Evolutionary conservation across 1,139 yeast genomes (phyloP).

Genomic region (Blastobotrys ciferrii): DNA sequence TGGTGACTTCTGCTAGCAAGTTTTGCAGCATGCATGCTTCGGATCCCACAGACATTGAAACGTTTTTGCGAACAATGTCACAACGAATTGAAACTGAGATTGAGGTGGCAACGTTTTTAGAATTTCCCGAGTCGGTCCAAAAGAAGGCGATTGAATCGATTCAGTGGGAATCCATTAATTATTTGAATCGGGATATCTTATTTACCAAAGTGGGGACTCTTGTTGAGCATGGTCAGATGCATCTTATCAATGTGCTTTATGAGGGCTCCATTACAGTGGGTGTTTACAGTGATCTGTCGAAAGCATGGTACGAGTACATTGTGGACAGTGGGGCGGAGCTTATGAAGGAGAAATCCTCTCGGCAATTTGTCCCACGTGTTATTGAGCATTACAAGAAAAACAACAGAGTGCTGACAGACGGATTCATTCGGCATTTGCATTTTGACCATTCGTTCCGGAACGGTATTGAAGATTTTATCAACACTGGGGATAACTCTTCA

Average conservation of each 20-base stretch:
- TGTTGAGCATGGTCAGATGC: neutral
- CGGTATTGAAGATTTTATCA: slow-evolving; percentile 28
- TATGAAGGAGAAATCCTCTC: slow-evolving; percentile 1
- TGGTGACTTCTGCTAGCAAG: slow-evolving; percentile 5
- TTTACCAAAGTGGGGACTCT: slow-evolving; percentile 6
- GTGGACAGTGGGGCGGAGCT: neutral
- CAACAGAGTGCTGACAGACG: slow-evolving; percentile 3
- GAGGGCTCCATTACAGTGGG: slow-evolving; percentile 1
- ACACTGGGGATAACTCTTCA: slow-evolving; percentile 23
- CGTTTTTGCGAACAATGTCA: neutral
- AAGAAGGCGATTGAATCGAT: slow-evolving; percentile 4
- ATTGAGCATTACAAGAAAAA: slow-evolving; percentile 9
- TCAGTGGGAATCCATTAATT: slow-evolving; percentile 2
- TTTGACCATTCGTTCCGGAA: slow-evolving; percentile 24
- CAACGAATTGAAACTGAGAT: slow-evolving; percentile 7
- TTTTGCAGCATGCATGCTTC: neutral
- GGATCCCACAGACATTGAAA: slow-evolving; percentile 5
- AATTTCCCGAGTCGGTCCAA: neutral
- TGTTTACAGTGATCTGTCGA: neutral
- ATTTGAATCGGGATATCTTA: neutral
- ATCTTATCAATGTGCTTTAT: slow-evolving; percentile 3
- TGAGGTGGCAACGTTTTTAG: neutral
- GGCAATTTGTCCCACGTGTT: slow-evolving; percentile 10
- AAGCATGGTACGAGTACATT: slow-evolving; percentile 10
- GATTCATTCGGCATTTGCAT: neutral